Evolutionary conservation across 176 grass and related monocot genomes (phyloP).

Genomic region (Dactylis glomerata): DNA sequence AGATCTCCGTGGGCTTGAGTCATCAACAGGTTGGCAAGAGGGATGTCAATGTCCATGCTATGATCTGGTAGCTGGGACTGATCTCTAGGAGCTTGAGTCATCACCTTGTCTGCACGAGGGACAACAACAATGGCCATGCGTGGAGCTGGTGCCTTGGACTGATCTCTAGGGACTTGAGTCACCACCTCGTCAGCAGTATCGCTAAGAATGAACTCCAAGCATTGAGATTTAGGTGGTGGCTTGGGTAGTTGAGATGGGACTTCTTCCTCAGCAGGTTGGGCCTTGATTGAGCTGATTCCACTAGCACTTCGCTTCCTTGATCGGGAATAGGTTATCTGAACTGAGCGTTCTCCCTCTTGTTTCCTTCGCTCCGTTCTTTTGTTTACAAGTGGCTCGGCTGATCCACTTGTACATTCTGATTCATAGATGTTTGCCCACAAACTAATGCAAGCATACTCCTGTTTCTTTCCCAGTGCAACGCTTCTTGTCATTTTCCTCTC

Average conservation of each 20-base stretch:
- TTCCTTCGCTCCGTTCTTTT: slow-evolving; percentile 66
- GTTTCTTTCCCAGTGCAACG: not conserved
- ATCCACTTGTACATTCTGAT: slow-evolving; percentile 56
- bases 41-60: not conserved
- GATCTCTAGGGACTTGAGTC: not conserved
- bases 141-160: not conserved
- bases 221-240: not conserved
- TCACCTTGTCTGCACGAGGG: not conserved
- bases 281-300: not conserved
- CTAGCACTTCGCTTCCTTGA: slow-evolving; percentile 20
- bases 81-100: not conserved
- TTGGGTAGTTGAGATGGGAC: not conserved
- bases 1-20: not conserved
- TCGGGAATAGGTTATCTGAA: slow-evolving; percentile 20
- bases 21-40: not conserved
- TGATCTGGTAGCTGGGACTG: slow-evolving; percentile 5
- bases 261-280: not conserved
- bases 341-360: slow-evolving; percentile 10
- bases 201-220: not conserved
- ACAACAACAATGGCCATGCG: not conserved
- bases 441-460: slow-evolving; percentile 40
- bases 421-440: slow-evolving; percentile 58
- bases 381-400: slow-evolving; percentile 52
- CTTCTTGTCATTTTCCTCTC: no score
- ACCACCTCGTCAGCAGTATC: not conserved